Evolutionary conservation across 2,329 filamentous ascomycete genomes (phyloP), one percentile per base, ranked within the genome.

Genomic region (Penicillium sp.): DNA sequence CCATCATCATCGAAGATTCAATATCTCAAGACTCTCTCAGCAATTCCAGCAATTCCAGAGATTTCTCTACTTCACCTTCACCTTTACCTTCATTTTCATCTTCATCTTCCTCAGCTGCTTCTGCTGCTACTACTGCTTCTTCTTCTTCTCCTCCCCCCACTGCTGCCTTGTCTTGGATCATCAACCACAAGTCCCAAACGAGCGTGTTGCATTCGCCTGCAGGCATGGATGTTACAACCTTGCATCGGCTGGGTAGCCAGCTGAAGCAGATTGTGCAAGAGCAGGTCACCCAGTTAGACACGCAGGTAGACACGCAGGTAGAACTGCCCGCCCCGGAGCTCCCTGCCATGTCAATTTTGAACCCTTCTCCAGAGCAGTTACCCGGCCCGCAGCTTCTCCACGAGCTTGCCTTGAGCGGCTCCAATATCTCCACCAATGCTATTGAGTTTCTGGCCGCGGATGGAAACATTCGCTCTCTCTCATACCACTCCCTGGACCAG

Each of bases 401-500:
- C 69, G 72, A 89, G 9, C 79, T 96, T 7, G 83, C 94, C 45
- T 72, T 77, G 23, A 66, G 65, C 52, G 60, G 70, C 23, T 63
- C 74, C 31, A 56, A 70, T n/a, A 56, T 66, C 21, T 63, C 71
- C 42, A 63, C 67, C 5, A 71, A 73, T 36, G 89, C 89, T 7
- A 81, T 92, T 57, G 87, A 92, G 52, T 89, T 86, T 66, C 77
- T 85, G 26, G 73, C 78, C 54, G 62, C 76, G 40, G 75, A 82
- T 59, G 81, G 78, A 24, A 67, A 66, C 24, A 75, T 74, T 24
- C 73, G 71, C 9, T 74, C 67, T 1, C 68, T 90, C 39, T 84
- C 86, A 0, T 95, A 92, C 67, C 52, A 68, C 9, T 73, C 86
- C 37, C 75, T 94, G 19, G 86, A 92, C 66, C 61, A 67, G 24